These are phyloP conservation scores for Sugiyamaella chiloensis DNA, from an alignment of 805 yeast species.

Conservation along the genomic window DNA sequence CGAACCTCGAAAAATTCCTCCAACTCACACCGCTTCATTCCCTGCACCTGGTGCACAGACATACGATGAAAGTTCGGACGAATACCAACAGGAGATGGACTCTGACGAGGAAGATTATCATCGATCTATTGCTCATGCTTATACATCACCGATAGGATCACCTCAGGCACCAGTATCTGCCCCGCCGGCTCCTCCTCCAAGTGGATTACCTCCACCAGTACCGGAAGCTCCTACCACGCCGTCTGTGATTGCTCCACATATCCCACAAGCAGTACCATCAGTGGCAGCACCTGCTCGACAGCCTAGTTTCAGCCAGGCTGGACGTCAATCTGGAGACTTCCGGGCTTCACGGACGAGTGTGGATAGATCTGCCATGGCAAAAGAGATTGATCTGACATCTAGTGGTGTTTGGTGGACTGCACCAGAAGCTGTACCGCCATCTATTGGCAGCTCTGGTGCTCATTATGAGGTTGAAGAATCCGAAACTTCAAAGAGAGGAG, in stretches of 20 bases:
- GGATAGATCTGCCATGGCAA: constrained; percentile 25
- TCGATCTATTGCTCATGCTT: constrained; percentile 23
- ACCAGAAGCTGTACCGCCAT: constrained; percentile 51
- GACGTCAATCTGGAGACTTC: constrained; percentile 25
- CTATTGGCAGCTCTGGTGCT: constrained; percentile 48
- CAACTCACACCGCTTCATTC: constrained; percentile 7
- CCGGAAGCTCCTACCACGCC: background rate
- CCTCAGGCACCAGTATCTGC: constrained; percentile 19
- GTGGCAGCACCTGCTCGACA: constrained; percentile 9
- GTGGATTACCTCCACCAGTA: background rate
- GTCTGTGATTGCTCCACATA: too few species aligned
- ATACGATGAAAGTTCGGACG: constrained; percentile 3
- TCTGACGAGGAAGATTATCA: background rate
- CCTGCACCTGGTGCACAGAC: background rate
- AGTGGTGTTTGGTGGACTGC: constrained; percentile 65
- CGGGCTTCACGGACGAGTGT: constrained; percentile 11
- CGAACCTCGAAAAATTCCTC: constrained; percentile 15
- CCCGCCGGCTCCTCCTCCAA: constrained; percentile 7
- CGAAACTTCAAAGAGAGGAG: constrained; percentile 54
- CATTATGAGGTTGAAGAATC: constrained; percentile 65
- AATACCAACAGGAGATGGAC: constrained; percentile 2
- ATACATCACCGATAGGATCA: constrained; percentile 27
- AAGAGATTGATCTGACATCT: constrained; percentile 35
- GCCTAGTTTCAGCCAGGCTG: constrained; percentile 3
- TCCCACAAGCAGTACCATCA: constrained; percentile 24